Evolutionary conservation across 441 rosid species (phyloP), one percentile per base, ranked within the genome.

Genomic region (Erodium chrysanthum): DNA sequence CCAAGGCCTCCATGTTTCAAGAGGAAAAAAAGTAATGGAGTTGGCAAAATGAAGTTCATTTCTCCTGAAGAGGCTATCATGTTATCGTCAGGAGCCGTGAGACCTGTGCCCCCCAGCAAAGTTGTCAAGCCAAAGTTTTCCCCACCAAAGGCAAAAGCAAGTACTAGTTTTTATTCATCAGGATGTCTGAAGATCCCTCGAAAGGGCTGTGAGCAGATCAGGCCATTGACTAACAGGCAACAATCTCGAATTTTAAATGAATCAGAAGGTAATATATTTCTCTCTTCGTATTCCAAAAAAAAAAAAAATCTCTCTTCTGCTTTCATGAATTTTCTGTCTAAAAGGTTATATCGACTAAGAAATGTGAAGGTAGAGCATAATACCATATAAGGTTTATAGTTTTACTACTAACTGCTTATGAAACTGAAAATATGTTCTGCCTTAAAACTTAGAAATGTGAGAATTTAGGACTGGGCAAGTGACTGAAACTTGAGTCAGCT

Each of bases 1-100:
- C 2, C 15, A 12, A 25, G 7, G n/a, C 0, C n/a, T 23, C 23
- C 67, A 66, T 68, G 73, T 79, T 64, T 60, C 68, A 65, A 31
- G 73, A 33, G 23, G 69, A 52, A 79, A 62, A n/a, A 66, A 64
- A 37, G 12, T 11, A 54, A 31, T 70, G 72, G 29, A 69, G 11
- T 76, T 67, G 68, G 83, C 60, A 81, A 81, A 76, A 86, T 83
- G 35, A 83, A 78, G 81, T 66, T 69, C 65, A 75, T 88, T 59
- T 12, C 80, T 17, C 22, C 70, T 11, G 79, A 77, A 48, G 89
- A 84, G 76, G 89, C 42, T 31, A 50, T 71, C 0, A 67, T 31
- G 31, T 74, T 84, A 17, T 18, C 82, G 35, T 80, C 83, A 58
- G 77, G 80, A 65, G 48, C 54, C 67, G 7, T 11, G 21, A 72